phyloP scores from a whole-genome alignment of 306 rosid genomes.

The Quercus wislizeni region DNA sequence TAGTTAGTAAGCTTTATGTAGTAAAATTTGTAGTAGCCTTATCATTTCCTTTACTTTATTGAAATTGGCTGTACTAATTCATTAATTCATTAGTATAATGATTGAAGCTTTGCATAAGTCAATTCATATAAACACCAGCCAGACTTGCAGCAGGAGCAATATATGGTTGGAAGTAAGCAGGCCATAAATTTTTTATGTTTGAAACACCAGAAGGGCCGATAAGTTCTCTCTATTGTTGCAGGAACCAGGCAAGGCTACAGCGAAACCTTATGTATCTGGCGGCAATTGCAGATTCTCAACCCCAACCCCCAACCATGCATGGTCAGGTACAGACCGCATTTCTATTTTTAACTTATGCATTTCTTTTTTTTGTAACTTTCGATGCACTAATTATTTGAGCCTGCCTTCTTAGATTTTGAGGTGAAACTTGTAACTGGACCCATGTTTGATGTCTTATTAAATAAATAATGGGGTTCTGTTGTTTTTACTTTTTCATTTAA shows the following conservation, averaged over 20 bases:
- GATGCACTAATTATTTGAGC: neutral
- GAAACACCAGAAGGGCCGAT: neutral
- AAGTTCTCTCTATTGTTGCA: conserved; percentile 20
- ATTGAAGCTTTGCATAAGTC: neutral
- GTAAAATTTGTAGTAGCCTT: too few species aligned
- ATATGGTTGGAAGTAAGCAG: neutral
- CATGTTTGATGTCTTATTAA: neutral
- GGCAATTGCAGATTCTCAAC: conserved; percentile 99
- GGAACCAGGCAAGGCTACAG: conserved; percentile 98
- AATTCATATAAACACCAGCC: neutral
- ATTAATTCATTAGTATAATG: neutral
- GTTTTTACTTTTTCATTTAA: neutral
- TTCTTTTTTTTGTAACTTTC: too few species aligned
- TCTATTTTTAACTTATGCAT: neutral
- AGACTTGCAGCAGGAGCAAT: neutral
- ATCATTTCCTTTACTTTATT: neutral
- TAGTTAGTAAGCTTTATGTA: too few species aligned
- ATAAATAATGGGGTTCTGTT: neutral
- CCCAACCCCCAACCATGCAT: conserved; percentile 81
- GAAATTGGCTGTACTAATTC: neutral
- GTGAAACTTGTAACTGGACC: neutral
- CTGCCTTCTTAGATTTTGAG: neutral
- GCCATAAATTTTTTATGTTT: neutral
- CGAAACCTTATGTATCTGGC: conserved; percentile 97
- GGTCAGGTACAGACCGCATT: conserved; percentile 61